Conservation (phyloP, 2,329 filamentous ascomycete species). For the Blastomyces gilchristii region DNA sequence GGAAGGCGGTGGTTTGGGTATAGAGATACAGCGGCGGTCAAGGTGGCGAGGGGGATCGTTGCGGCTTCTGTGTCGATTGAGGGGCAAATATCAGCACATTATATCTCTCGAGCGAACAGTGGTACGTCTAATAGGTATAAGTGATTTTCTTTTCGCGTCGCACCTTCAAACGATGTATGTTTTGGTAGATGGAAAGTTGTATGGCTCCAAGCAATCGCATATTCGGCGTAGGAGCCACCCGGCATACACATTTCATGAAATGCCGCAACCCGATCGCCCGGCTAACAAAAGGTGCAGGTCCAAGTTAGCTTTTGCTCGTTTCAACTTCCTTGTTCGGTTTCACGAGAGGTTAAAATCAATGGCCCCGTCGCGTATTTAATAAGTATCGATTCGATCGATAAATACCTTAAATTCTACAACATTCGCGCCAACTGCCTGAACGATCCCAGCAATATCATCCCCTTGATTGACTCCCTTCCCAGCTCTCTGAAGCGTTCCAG, state of each 20-base stretch:
- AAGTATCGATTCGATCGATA: slow-evolving; percentile 10
- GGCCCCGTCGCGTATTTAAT: background rate
- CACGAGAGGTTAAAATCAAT: background rate
- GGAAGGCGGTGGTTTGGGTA: slow-evolving; percentile 41
- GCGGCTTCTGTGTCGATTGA: slow-evolving; percentile 38
- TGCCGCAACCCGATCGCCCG: slow-evolving; percentile 45
- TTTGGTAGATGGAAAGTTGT: slow-evolving; percentile 47
- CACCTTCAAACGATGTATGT: slow-evolving; percentile 44
- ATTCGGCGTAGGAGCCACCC: slow-evolving; percentile 48
- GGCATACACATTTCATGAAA: slow-evolving; percentile 41
- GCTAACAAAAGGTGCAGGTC: slow-evolving; percentile 20
- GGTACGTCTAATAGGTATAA: background rate
- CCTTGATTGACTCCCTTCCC: slow-evolving; percentile 25
- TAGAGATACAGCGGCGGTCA: slow-evolving; percentile 45
- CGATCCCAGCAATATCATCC: slow-evolving; percentile 44
- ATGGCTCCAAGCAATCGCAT: slow-evolving; percentile 43
- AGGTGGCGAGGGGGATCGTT: slow-evolving; percentile 46
- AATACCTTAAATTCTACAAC: slow-evolving; percentile 42
- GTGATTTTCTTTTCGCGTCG: background rate
- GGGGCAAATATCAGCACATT: background rate
- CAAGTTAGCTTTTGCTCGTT: background rate
- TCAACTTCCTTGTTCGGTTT: too few relatives aligned
- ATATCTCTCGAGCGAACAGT: background rate
- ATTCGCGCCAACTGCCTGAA: slow-evolving; percentile 42
- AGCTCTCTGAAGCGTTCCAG: slow-evolving; percentile 15